Percentiles rank a stretch among this genome's conserved stretches.
These are phyloP conservation scores for Saccharomyces paradoxus DNA, from an alignment of 805 yeast species.

Conservation along the genomic window DNA sequence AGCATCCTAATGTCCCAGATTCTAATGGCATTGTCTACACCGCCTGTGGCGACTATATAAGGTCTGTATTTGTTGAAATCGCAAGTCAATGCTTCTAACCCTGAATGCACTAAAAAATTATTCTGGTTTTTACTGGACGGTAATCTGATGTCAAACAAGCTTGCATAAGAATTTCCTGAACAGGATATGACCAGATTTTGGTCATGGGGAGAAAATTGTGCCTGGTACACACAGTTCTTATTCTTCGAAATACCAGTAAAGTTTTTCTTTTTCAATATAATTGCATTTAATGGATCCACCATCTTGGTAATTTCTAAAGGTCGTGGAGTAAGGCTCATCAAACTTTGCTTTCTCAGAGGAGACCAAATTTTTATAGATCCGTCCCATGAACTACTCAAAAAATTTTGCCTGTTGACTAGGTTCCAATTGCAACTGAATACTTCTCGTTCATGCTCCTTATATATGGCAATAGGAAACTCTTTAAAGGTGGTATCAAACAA, in stretches of 20 bases:
- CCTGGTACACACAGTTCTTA: slow-evolving; percentile 66
- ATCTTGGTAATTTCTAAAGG: slow-evolving; percentile 23
- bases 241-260: slow-evolving; percentile 30
- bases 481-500: slow-evolving; percentile 66
- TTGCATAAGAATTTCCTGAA: slow-evolving; percentile 66
- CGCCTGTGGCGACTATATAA: slow-evolving; percentile 73
- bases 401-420: slow-evolving; percentile 53
- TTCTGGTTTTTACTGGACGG: slow-evolving; percentile 39
- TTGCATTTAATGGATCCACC: slow-evolving; percentile 8
- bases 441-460: slow-evolving; percentile 70
- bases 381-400: slow-evolving; percentile 87
- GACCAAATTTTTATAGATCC: slow-evolving; percentile 78
- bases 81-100: slow-evolving; percentile 68
- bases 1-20: slow-evolving; percentile 81
- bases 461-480: slow-evolving; percentile 64
- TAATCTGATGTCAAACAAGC: slow-evolving; percentile 74
- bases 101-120: slow-evolving; percentile 66
- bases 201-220: slow-evolving; percentile 78
- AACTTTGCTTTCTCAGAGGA: slow-evolving; percentile 47
- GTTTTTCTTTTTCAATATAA: slow-evolving; percentile 28
- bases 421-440: slow-evolving; percentile 73
- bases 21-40: slow-evolving; percentile 80
- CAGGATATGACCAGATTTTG: slow-evolving; percentile 58
- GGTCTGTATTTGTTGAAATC: slow-evolving; percentile 90
- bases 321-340: slow-evolving; percentile 44